Conservation (phyloP, 1,284 basidiomycete genomes). For the Ceratobasidium papillatum region DNA sequence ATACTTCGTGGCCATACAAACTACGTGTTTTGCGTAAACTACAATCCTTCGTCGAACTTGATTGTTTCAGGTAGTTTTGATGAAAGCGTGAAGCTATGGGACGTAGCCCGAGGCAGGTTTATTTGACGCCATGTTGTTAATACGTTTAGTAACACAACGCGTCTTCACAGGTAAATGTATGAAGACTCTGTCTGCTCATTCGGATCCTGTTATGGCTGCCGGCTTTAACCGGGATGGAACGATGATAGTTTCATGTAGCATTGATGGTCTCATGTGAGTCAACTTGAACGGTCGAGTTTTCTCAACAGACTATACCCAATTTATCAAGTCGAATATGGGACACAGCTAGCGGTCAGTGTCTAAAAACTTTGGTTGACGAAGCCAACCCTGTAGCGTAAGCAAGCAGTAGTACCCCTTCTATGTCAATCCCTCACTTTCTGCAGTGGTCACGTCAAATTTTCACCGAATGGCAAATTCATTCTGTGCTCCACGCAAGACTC, state of each 20-base stretch:
- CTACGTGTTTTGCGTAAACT: conserved; percentile 92
- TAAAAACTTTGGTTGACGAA: conserved; percentile 96
- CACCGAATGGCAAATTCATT: conserved; percentile 90
- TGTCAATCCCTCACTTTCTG: conserved; percentile 38
- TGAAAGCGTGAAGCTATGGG: conserved; percentile 95
- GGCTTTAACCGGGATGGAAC: conserved; percentile 95
- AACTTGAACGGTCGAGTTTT: not conserved
- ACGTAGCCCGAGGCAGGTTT: conserved; percentile 81
- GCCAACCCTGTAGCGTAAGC: conserved; percentile 90
- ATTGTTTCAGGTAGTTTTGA: conserved; percentile 94
- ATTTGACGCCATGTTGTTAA: not conserved
- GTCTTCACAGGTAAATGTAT: conserved; percentile 70
- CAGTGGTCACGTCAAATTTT: conserved; percentile 87
- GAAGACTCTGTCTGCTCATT: conserved; percentile 90
- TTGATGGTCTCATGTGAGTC: conserved; percentile 94
- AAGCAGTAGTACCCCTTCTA: conserved; percentile 45
- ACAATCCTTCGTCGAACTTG: conserved; percentile 87
- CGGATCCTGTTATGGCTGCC: conserved; percentile 94
- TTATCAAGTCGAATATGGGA: conserved; percentile 94
- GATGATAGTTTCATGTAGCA: conserved; percentile 90
- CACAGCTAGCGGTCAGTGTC: conserved; percentile 92
- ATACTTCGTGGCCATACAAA: conserved; percentile 87
- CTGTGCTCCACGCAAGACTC: conserved; percentile 92
- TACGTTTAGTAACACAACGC: not conserved
- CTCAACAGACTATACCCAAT: conserved; percentile 22